Base-by-base conservation (phyloP, 2,329 filamentous ascomycete genomes). In the Tympanopsis confertula region DNA sequence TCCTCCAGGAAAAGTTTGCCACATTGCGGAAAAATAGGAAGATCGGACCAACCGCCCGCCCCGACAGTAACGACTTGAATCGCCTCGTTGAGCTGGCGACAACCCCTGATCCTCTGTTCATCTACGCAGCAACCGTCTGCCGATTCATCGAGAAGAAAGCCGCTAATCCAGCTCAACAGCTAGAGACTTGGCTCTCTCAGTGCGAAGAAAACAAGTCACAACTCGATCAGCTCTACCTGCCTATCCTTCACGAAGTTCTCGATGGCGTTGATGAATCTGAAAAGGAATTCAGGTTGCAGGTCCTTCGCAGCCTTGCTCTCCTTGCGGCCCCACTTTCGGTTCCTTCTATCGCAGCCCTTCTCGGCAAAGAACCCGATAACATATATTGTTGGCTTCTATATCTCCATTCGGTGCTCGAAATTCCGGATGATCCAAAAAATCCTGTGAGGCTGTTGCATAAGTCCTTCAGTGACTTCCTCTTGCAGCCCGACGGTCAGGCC, bases 191-290 rank as follows among this genome's bases (percentile, higher is more conserved):
- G 39, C 24, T 40, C 15, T 17, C 30, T 14, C 35, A 40, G 35
- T 37, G 39, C 19, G 39, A 40, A 4, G n/a, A 38, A 13, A 35
- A 35, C 35, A 24, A 30, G 15, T 40, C 39, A 20, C 39, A 40
- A 20, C 39, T 40, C 2, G 4, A 33, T 28, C 35, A 38, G 17
- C 30, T 40, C n/a, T 40, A 40, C 28, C 14, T 19, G 3, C 39
- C 39, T 18, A 33, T 40, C 20, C 26, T 40, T 14, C 15, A 13
- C 17, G 20, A 40, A n/a, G 5, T 38, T 12, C 33, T 37, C 39
- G 10, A 13, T 32, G 39, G 26, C 20, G 22, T 30, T 15, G 37
- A 39, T 4, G 37, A 38, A 19, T 20, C 14, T 35, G 24, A 37
- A 5, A 13, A 13, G 5, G 15, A 17, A n/a, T 14, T 4, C 10